A percentile compares a stretch with the other conserved stretches of the same genome.
These are phyloP conservation scores for Schwanniomyces pseudopolymorphus DNA, from an alignment of 805 yeast species.

Conservation along the genomic window DNA sequence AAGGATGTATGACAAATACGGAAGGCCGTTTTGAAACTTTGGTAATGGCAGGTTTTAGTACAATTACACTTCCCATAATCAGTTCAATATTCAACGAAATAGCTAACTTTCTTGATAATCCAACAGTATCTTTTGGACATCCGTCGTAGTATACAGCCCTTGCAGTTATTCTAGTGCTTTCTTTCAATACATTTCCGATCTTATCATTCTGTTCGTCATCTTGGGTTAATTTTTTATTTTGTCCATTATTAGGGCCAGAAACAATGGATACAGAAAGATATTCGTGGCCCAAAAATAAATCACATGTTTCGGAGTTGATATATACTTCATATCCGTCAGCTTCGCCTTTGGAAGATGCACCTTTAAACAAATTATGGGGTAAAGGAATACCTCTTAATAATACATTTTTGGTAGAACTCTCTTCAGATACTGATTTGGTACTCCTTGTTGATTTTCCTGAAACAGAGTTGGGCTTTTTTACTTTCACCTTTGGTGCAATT, in stretches of 20 bases:
- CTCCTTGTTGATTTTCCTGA: conserved; percentile 22
- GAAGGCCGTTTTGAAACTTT: conserved; percentile 38
- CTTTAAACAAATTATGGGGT: conserved; percentile 46
- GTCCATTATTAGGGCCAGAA: conserved; percentile 47
- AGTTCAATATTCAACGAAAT: conserved; percentile 54
- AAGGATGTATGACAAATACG: conserved; percentile 54
- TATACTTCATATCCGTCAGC: conserved; percentile 41
- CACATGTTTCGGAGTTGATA: conserved; percentile 40
- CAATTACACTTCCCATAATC: conserved; percentile 52
- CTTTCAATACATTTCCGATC: conserved; percentile 18
- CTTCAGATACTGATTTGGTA: conserved; percentile 21
- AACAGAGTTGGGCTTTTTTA: conserved; percentile 23
- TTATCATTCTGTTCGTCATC: conserved; percentile 6
- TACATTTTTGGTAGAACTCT: conserved; percentile 27
- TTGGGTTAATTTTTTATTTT: conserved; percentile 9
- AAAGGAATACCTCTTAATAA: conserved; percentile 55
- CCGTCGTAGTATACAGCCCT: conserved; percentile 39
- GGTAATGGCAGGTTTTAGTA: conserved; percentile 46
- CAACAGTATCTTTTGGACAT: conserved; percentile 38
- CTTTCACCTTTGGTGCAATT: conserved; percentile 62
- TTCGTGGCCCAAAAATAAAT: conserved; percentile 33
- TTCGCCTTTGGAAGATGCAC: conserved; percentile 15
- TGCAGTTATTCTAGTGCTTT: conserved; percentile 50
- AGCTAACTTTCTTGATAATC: conserved; percentile 53
- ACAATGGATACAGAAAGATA: conserved; percentile 53